Conservation (phyloP, 345 rosid genomes). For the Brassica nigra region DNA sequence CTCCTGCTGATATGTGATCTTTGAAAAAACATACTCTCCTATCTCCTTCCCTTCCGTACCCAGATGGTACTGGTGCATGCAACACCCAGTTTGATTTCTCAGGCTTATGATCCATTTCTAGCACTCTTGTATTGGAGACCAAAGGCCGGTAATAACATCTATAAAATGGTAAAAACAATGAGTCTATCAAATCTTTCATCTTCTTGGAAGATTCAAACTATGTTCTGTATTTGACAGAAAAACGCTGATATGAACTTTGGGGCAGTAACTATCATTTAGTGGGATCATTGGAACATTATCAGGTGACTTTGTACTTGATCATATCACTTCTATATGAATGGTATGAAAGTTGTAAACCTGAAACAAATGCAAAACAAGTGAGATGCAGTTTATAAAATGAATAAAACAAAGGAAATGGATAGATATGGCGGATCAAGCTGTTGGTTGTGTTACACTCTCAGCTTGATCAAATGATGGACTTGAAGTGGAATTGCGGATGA, state of each 20-base stretch:
- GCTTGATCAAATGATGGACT: too few species aligned
- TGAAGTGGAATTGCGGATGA: too few species aligned
- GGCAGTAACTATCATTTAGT: conserved; percentile 74
- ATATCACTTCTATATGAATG: conserved; percentile 40
- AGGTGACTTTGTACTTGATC: conserved; percentile 74
- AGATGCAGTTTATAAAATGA: too few species aligned
- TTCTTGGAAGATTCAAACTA: conserved; percentile 10
- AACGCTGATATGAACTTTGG: conserved; percentile 88
- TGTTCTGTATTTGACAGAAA: conserved; percentile 12
- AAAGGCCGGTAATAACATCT: conserved; percentile 87
- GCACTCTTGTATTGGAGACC: conserved; percentile 71
- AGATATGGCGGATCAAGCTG: too few species aligned
- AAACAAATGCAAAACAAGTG: too few species aligned
- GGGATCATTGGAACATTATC: conserved; percentile 85
- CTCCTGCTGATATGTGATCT: conserved; percentile 62
- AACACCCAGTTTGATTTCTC: too few species aligned
- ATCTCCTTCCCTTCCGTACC: background rate
- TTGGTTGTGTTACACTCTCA: too few species aligned
- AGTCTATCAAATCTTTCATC: background rate
- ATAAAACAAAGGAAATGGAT: too few species aligned
- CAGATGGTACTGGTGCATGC: too few species aligned
- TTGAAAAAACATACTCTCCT: conserved; percentile 79
- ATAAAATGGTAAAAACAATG: conserved; percentile 54
- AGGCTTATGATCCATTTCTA: too few species aligned
- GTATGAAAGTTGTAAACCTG: too few species aligned